A percentile compares a stretch with the other conserved stretches of the same genome.
phyloP scores from a whole-genome alignment of 192 early-diverging fungal species.

The Coemansia sp. region DNA sequence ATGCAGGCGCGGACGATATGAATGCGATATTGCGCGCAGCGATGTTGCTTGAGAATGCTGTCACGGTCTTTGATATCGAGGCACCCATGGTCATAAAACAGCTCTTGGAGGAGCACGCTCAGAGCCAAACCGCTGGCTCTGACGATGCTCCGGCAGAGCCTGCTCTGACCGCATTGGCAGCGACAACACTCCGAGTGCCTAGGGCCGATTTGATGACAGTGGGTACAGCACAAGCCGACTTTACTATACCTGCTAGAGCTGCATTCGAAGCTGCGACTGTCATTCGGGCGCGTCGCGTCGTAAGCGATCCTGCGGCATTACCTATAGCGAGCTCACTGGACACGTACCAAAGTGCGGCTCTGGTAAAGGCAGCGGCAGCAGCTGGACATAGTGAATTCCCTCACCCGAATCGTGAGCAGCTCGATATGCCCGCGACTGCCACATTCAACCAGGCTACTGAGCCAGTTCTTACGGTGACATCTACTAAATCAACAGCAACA shows the following conservation, averaged over 20 bases:
- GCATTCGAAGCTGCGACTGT: not conserved
- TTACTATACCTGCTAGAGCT: not conserved
- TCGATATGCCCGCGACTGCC: not conserved
- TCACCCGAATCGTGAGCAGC: not conserved
- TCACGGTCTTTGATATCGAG: not conserved
- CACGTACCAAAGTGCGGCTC: not conserved
- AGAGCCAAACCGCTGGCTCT: not conserved
- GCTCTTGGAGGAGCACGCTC: not conserved
- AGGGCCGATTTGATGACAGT: constrained; percentile 3
- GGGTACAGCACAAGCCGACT: not conserved
- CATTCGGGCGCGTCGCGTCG: not conserved
- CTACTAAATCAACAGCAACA: not conserved
- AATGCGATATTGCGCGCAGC: not conserved
- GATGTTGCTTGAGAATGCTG: not conserved
- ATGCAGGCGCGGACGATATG: not conserved
- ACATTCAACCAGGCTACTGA: not conserved
- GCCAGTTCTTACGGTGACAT: not conserved
- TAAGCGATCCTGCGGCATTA: not conserved
- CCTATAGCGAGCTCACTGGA: not conserved
- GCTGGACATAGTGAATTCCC: not conserved
- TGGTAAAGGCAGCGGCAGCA: not conserved
- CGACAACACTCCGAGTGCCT: not conserved
- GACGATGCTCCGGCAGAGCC: not conserved
- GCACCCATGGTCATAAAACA: not conserved
- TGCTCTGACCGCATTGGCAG: not conserved